Percentiles rank a stretch among this genome's conserved stretches.
These are phyloP conservation scores for Suhomyces vadensis DNA, from an alignment of 805 yeast species.

Conservation along the genomic window DNA sequence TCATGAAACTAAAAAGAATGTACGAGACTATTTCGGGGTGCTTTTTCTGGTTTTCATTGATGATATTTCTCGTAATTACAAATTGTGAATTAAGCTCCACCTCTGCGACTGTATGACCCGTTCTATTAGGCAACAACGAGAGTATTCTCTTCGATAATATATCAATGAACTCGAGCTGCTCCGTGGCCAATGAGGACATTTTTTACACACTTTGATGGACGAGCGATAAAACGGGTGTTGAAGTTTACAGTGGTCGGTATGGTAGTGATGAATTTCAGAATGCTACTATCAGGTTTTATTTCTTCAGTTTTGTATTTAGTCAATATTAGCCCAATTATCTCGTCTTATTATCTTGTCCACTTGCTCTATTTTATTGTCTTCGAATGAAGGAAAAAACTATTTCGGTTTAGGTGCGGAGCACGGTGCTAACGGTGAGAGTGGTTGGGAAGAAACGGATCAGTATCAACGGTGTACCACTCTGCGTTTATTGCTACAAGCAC, in stretches of 20 bases:
- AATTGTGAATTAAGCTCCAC: conserved; percentile 45
- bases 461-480: no score
- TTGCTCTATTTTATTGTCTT: not conserved
- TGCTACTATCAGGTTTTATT: not conserved
- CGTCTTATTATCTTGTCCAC: not conserved
- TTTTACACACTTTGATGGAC: not conserved
- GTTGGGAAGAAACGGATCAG: no score
- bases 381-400: not conserved
- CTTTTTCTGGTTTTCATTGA: conserved; percentile 20
- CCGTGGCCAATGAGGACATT: conserved; percentile 4
- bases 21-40: conserved; percentile 19
- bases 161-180: conserved; percentile 21
- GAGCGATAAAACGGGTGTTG: not conserved
- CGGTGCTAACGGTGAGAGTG: not conserved
- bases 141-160: conserved; percentile 31
- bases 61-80: conserved; percentile 30
- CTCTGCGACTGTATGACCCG: conserved; percentile 40
- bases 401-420: not conserved
- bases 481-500: no score
- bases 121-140: conserved; percentile 37
- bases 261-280: not conserved
- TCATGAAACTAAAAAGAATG: conserved; percentile 24
- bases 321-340: no score
- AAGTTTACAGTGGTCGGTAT: not conserved
- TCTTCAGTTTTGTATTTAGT: no score